phyloP scores from a whole-genome alignment of 257 asterid species.

The Plectranthus barbatus region DNA sequence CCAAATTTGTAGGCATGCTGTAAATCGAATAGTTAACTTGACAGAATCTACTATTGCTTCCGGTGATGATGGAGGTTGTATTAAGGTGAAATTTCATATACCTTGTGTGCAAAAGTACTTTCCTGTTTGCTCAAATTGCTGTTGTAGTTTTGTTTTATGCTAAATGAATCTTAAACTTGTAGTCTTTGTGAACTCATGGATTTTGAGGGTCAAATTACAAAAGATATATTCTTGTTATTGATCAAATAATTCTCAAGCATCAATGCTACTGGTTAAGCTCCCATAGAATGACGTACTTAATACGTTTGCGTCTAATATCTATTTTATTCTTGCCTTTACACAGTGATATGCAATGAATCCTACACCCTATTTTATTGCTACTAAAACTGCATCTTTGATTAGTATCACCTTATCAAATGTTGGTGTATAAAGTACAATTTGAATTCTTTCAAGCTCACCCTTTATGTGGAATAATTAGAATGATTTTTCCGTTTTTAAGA shows the following conservation, averaged over 20 bases:
- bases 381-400: neutral
- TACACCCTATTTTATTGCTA: neutral
- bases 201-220: neutral
- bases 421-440: neutral
- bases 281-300: neutral
- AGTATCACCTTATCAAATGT: neutral
- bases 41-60: slow-evolving; percentile 84
- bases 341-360: neutral
- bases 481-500: neutral
- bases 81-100: slow-evolving; percentile 50
- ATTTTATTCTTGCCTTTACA: neutral
- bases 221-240: neutral
- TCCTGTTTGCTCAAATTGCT: neutral
- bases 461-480: neutral
- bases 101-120: neutral
- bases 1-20: slow-evolving; percentile 54
- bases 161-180: neutral
- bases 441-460: neutral
- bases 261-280: neutral
- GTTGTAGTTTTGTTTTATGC: neutral
- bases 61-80: slow-evolving; percentile 84
- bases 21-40: slow-evolving; percentile 70
- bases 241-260: neutral
- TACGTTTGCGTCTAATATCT: neutral
- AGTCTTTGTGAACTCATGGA: neutral